Percentiles rank a stretch among this genome's conserved stretches.
phyloP scores from a whole-genome alignment of 306 rosid genomes.

The Pyrus bretschneideri region DNA sequence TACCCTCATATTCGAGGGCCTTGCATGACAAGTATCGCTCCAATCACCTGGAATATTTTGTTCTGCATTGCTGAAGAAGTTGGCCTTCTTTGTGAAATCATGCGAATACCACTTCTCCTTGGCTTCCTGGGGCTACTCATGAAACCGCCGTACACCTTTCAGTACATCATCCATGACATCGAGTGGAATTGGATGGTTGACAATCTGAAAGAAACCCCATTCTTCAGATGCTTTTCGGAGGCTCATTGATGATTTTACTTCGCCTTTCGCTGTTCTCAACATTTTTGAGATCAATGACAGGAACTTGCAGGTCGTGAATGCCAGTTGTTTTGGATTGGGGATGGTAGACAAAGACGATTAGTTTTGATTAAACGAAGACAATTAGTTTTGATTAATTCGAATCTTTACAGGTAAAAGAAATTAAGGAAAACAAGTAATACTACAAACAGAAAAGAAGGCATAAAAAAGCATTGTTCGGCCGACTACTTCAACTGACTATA shows the following conservation, averaged over 20 bases:
- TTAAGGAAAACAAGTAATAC: too few species aligned
- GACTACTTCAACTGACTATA: too few species aligned
- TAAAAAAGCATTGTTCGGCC: too few species aligned
- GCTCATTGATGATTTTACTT: constrained; percentile 17
- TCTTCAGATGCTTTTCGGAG: constrained; percentile 38
- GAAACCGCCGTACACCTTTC: constrained; percentile 27
- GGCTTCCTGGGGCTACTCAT: constrained; percentile 42
- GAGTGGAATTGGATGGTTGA: constrained; percentile 43
- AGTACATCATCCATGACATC: constrained; percentile 21
- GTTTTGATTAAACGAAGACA: too few species aligned
- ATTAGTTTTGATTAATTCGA: too few species aligned
- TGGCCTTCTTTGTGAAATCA: constrained; percentile 15
- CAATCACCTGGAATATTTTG: constrained; percentile 15
- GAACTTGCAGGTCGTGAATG: constrained; percentile 9
- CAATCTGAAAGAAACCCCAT: constrained; percentile 52
- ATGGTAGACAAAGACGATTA: background rate
- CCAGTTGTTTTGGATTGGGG: background rate
- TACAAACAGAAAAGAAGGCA: too few species aligned
- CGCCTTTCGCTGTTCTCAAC: constrained; percentile 3
- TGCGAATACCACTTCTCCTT: constrained; percentile 39
- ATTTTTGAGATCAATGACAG: constrained; percentile 44
- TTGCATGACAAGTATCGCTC: constrained; percentile 21
- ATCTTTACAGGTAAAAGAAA: too few species aligned
- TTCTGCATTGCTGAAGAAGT: constrained; percentile 39
- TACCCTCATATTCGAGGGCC: background rate